Evolutionary conservation across 2,329 filamentous ascomycete species (phyloP), one percentile per base, ranked within the genome.

Genomic region (Hymenoscyphus infarciens): DNA sequence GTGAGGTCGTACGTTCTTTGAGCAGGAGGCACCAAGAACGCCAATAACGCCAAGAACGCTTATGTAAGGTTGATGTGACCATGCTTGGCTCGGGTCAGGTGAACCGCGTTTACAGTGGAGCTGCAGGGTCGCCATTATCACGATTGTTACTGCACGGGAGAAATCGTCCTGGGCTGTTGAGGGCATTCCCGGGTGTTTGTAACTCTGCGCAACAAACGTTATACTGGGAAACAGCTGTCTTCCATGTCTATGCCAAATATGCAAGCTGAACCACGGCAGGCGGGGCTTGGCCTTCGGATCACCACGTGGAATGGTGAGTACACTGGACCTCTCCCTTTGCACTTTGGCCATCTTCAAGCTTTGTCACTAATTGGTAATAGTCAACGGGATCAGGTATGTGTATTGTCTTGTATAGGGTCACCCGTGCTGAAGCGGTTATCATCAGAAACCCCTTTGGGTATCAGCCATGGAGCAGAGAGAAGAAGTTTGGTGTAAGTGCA

Each of bases 241-340:
- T n/a, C n/a, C n/a, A n/a, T n/a, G n/a, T n/a, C n/a, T n/a, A n/a
- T 31, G 29, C 29, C 39, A n/a, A 42, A 42, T 52, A 22, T 22
- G 45, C 19, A 52, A 22, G 19, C 19, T 52, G 11, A 52, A 22
- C 45, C 19, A n/a, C 19, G 19, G 19, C 10, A 22, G 2, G 11
- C 45, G 19, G 45, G 45, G 11, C 35, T 13, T 55, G 58, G 58
- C 11, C 56, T 96, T 67, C 87, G 92, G 65, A 91, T 97, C 70
- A 95, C 91, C 2, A 91, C 89, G 15, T 94, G 90, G 90, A 94
- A 94, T 77, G 90, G 90, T 91, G 75, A 73, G 82, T 54, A 42
- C 33, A 5, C 35, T 38, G 5, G 13, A 25, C 10, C 15, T 13
- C 13, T 11, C 22, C 27, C 1, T 52, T 15, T 22, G 16, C 5